Percentiles rank a stretch among this genome's conserved stretches.
These are phyloP conservation scores for Chlamydomonas sphaeroides DNA, from an alignment of 139 green algal genomes.

Conservation along the genomic window DNA sequence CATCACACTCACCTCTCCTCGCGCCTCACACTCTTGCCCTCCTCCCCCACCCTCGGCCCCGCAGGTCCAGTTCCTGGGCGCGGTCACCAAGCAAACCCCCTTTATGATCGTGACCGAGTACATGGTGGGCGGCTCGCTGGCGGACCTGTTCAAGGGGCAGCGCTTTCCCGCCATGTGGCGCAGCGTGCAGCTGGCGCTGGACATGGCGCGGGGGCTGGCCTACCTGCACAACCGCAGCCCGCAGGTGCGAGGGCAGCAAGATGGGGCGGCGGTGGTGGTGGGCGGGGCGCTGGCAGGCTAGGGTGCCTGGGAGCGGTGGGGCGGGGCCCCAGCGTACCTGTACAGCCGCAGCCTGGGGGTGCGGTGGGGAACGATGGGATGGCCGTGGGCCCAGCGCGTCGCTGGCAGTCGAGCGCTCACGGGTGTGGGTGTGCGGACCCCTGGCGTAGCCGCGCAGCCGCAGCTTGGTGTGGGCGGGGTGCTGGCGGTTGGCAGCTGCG, in stretches of 20 bases:
- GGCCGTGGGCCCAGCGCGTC: too few species aligned
- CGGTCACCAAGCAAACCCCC: constrained; percentile 83
- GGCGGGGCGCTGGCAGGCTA: background rate
- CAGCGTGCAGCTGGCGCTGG: constrained; percentile 84
- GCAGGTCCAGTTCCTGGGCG: constrained; percentile 86
- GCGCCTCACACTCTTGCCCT: background rate
- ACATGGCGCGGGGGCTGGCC: constrained; percentile 85
- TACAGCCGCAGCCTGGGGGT: too few species aligned
- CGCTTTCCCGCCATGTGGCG: constrained; percentile 57
- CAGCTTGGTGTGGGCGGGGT: too few species aligned
- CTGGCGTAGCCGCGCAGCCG: too few species aligned
- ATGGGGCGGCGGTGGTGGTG: background rate
- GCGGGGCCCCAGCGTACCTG: too few species aligned
- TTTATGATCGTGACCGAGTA: constrained; percentile 89
- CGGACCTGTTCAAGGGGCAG: constrained; percentile 53
- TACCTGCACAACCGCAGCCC: constrained; percentile 89
- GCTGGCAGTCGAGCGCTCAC: too few species aligned
- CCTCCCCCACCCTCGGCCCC: background rate
- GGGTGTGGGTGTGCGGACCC: too few species aligned
- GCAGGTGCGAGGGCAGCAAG: constrained; percentile 40
- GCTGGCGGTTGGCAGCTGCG: too few species aligned
- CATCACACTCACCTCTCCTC: too few species aligned
- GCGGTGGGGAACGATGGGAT: too few species aligned
- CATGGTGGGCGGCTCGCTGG: constrained; percentile 53
- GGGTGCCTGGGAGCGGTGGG: background rate